Evolutionary conservation across 208 protist species (phyloP).

Genomic region (Lotmaria passim): DNA sequence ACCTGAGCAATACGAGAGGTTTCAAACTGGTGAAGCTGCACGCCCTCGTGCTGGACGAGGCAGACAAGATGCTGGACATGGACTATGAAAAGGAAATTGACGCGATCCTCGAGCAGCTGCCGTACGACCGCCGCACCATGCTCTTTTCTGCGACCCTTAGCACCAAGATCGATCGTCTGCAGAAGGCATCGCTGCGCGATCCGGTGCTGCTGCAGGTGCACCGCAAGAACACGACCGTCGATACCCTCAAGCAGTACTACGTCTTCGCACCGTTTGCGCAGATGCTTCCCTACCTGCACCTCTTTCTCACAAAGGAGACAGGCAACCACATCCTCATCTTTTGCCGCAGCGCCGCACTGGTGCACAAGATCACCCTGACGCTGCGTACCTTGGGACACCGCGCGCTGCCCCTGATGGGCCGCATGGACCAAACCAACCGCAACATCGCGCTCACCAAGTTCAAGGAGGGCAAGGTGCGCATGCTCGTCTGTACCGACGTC

Average conservation of each 20-base stretch:
- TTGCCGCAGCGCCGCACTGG: constrained; percentile 88
- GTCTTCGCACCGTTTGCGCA: constrained; percentile 96
- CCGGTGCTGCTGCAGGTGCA: constrained; percentile 97
- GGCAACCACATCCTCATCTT: constrained; percentile 93
- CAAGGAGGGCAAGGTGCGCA: constrained; percentile 87
- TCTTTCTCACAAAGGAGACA: constrained; percentile 88
- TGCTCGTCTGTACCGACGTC: constrained; percentile 94
- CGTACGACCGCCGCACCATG: constrained; percentile 92
- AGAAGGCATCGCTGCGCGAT: constrained; percentile 97
- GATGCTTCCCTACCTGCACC: constrained; percentile 90
- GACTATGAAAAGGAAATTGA: constrained; percentile 99
- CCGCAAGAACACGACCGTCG: constrained; percentile 96
- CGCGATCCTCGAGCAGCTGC: constrained; percentile 94
- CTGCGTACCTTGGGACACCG: constrained; percentile 90
- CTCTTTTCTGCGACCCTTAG: constrained; percentile 99
- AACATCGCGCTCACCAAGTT: constrained; percentile 91
- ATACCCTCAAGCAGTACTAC: constrained; percentile 97
- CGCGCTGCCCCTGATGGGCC: constrained; percentile 92
- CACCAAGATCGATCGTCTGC: constrained; percentile 97
- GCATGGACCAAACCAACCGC: constrained; percentile 92
- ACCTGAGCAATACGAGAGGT: constrained; percentile 98
- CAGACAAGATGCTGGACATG: constrained; percentile 98
- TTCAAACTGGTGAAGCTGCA: constrained; percentile 96
- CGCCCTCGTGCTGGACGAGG: constrained; percentile 98
- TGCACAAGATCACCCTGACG: constrained; percentile 91